phyloP scores from a whole-genome alignment of 345 rosid genomes.

The Euclidium syriacum region DNA sequence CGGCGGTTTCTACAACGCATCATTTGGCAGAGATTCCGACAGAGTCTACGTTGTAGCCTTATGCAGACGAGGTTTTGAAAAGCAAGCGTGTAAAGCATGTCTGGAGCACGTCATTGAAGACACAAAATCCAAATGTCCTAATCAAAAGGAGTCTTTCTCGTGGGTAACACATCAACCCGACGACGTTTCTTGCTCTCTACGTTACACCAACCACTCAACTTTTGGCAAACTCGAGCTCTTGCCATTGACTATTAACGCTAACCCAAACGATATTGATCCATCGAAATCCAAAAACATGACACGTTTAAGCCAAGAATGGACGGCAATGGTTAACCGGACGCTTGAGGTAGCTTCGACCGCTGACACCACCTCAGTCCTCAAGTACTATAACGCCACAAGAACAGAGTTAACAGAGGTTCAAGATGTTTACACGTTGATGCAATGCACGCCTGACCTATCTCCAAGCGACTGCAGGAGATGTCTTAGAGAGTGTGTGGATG shows the following conservation, averaged over 20 bases:
- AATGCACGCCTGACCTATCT: conserved; percentile 45
- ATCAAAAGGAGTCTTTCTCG: conserved; percentile 29
- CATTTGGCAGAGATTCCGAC: conserved; percentile 21
- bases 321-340: conserved; percentile 8
- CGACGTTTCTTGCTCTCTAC: conserved; percentile 32
- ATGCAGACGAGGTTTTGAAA: conserved; percentile 35
- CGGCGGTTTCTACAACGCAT: conserved; percentile 31
- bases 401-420: not conserved
- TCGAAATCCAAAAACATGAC: conserved; percentile 4
- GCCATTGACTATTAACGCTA: not conserved
- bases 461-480: conserved; percentile 25
- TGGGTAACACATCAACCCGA: conserved; percentile 16
- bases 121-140: conserved; percentile 26
- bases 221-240: conserved; percentile 25
- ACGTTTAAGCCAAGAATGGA: conserved; percentile 32
- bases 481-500: not conserved
- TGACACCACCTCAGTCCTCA: conserved; percentile 30
- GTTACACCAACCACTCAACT: conserved; percentile 32
- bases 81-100: conserved; percentile 24
- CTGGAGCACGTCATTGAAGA: conserved; percentile 9
- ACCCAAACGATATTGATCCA: not conserved
- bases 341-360: conserved; percentile 26
- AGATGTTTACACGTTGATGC: conserved; percentile 35
- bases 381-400: conserved; percentile 36
- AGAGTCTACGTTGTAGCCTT: conserved; percentile 30